These are phyloP conservation scores for Trichoderma atrobrunneum DNA, from an alignment of 2,329 filamentous ascomycete genomes.

Conservation along the genomic window DNA sequence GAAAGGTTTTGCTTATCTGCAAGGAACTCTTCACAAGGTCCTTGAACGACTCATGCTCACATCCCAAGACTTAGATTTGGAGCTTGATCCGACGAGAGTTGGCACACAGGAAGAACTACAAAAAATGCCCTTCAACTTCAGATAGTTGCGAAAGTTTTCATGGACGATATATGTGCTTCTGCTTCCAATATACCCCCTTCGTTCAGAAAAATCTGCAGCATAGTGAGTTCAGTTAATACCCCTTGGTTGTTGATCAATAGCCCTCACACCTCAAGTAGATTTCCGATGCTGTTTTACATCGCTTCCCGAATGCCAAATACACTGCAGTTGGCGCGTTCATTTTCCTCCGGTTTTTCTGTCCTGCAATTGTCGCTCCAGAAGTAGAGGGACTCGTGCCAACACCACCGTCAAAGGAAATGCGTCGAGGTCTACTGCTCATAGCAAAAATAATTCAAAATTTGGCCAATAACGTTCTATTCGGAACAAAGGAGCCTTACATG, in stretches of 20 bases:
- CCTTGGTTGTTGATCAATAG: not conserved
- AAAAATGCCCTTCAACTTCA: slow-evolving; percentile 63
- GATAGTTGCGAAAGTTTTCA: slow-evolving; percentile 68
- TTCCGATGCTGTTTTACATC: slow-evolving; percentile 58
- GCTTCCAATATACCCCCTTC: slow-evolving; percentile 58
- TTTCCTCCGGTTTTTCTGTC: slow-evolving; percentile 70
- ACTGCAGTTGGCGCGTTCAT: slow-evolving; percentile 70
- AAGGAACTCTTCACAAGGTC: slow-evolving; percentile 63
- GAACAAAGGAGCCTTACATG: slow-evolving; percentile 71
- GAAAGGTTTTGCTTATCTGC: slow-evolving; percentile 64
- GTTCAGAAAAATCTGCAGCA: slow-evolving; percentile 66
- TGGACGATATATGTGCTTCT: slow-evolving; percentile 67
- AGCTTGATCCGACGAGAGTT: slow-evolving; percentile 63
- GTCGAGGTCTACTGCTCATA: slow-evolving; percentile 64
- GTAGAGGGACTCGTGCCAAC: slow-evolving; percentile 61
- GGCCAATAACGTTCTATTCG: slow-evolving; percentile 69
- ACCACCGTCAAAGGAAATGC: slow-evolving; percentile 65
- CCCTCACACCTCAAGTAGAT: slow-evolving; percentile 42
- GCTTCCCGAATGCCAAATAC: slow-evolving; percentile 68
- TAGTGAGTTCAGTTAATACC: slow-evolving; percentile 43
- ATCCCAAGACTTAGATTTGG: slow-evolving; percentile 64
- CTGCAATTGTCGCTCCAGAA: slow-evolving; percentile 68
- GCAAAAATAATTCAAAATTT: slow-evolving; percentile 70
- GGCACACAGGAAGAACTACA: slow-evolving; percentile 59
- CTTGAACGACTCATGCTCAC: slow-evolving; percentile 64